phyloP scores from a whole-genome alignment of 371 early-diverging fungal species.

The Chytridium lagenaria region DNA sequence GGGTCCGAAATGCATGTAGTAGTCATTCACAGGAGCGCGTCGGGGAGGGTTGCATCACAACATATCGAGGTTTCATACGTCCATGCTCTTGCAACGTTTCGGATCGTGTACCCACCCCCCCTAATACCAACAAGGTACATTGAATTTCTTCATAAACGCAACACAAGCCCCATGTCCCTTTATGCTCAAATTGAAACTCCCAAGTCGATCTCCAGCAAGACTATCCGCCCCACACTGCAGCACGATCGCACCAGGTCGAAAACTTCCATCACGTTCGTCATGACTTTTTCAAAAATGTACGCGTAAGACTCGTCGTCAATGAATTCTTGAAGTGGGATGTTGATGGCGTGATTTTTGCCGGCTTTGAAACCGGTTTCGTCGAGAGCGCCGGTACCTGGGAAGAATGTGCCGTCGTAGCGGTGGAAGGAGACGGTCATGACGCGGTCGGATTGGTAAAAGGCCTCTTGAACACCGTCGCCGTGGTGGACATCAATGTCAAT shows the following conservation, averaged over 20 bases:
- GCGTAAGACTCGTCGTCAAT: slow-evolving; percentile 72
- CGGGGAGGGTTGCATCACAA: slow-evolving; percentile 40
- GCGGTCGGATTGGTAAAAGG: slow-evolving; percentile 68
- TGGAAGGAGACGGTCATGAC: slow-evolving; percentile 91
- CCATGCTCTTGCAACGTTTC: slow-evolving; percentile 82
- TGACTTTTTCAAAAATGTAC: slow-evolving; percentile 71
- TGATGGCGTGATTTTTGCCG: slow-evolving; percentile 74
- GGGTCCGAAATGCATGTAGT: slow-evolving; percentile 70
- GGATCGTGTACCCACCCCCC: slow-evolving; percentile 85
- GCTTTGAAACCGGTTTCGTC: slow-evolving; percentile 67
- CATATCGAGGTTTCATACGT: slow-evolving; percentile 64
- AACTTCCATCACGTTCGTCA: slow-evolving; percentile 57
- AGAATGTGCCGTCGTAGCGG: slow-evolving; percentile 79
- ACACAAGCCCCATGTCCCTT: slow-evolving; percentile 61
- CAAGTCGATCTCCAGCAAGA: slow-evolving; percentile 79
- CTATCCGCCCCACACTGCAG: slow-evolving; percentile 93
- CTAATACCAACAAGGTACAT: slow-evolving; percentile 66
- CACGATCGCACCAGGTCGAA: slow-evolving; percentile 77
- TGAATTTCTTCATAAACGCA: slow-evolving; percentile 57
- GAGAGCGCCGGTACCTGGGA: slow-evolving; percentile 74
- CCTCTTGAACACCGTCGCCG: slow-evolving; percentile 91
- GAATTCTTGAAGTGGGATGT: slow-evolving; percentile 80
- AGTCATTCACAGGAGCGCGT: slow-evolving; percentile 69
- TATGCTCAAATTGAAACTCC: slow-evolving; percentile 71
- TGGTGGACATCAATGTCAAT: slow-evolving; percentile 94